Evolutionary conservation across 2,329 filamentous ascomycete genomes (phyloP).

Genomic region (Botrytis elliptica): DNA sequence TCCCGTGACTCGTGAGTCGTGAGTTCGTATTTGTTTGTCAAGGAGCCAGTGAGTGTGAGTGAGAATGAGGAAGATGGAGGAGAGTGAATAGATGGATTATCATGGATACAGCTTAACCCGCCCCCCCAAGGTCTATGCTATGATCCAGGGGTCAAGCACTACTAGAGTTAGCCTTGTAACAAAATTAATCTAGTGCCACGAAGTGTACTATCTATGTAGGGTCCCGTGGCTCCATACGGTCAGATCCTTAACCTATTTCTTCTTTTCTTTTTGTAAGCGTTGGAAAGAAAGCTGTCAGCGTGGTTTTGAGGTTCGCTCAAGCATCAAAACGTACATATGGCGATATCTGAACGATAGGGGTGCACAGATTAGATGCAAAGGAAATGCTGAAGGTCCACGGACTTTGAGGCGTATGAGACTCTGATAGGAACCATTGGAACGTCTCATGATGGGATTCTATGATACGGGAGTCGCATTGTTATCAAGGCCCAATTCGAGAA

Average conservation of each 20-base stretch:
- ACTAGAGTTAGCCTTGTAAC: not conserved
- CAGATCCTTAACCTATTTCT: not conserved
- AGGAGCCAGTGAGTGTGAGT: not conserved
- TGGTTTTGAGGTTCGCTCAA: not conserved
- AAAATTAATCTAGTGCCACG: not conserved
- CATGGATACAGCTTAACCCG: not conserved
- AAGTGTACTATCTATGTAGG: not conserved
- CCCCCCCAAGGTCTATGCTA: not conserved
- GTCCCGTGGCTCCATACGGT: not conserved
- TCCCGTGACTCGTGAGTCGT: not conserved
- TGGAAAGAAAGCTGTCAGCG: not conserved
- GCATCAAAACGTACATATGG: slow-evolving; percentile 3
- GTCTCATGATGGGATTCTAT: not conserved
- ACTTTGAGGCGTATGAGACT: not conserved
- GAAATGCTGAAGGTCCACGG: slow-evolving; percentile 6
- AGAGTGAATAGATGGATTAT: not conserved
- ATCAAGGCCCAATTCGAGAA: not conserved
- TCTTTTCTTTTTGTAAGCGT: not conserved
- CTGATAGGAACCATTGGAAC: not conserved
- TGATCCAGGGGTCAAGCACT: slow-evolving; percentile 9
- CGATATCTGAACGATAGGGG: slow-evolving; percentile 2
- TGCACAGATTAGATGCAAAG: slow-evolving; percentile 7
- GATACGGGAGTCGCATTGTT: not conserved
- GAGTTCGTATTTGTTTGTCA: not conserved
- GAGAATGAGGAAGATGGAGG: not conserved